Evolutionary conservation across 306 rosid genomes (phyloP), one percentile per base, ranked within the genome.

Genomic region (Amphicarpaea edgeworthii): DNA sequence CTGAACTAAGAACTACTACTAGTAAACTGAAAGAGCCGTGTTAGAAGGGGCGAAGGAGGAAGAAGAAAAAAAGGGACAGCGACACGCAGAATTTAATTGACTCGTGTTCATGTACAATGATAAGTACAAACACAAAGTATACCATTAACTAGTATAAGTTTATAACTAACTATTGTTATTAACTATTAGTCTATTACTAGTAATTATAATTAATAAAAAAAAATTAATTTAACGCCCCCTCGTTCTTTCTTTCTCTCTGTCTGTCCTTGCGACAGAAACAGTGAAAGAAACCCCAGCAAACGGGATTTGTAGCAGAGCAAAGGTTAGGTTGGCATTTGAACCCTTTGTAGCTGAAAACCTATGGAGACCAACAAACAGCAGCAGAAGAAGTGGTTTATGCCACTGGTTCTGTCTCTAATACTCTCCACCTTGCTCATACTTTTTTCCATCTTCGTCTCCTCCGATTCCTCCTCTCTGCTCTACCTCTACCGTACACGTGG

Each of bases 331-430:
- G 68, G 70, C 60, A 51, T 19, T 59, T 47, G 30, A 20, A 6
- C 6, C 41, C 38, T 28, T 5, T 14, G 63, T 51, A 7, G n/a
- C 42, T 42, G 15, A 26, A 49, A 20, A 26, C 40, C 45, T 58
- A 84, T 85, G 86, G 88, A 85, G 42, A 79, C 78, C 84, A 85
- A 3, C 80, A 81, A 85, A 60, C 84, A 70, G 15, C 84, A 79
- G 28, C 80, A 72, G 67, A 85, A 68, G 76, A 82, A 73, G 26
- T 85, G 86, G 83, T 79, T 82, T 2, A 0, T 72, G 11, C 80
- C 89, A 12, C 78, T 85, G 0, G 53, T 72, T 30, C 47, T 82
- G 55, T 85, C 86, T 28, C 77, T 85, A 2, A 67, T 85, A 5
- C n/a, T 82, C 1, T 71, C 84, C 68, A 72, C 83, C 37, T 5